Evolutionary conservation across 208 protist genomes (phyloP), one percentile per base, ranked within the genome.

Genomic region (Wallacemonas sp.): DNA sequence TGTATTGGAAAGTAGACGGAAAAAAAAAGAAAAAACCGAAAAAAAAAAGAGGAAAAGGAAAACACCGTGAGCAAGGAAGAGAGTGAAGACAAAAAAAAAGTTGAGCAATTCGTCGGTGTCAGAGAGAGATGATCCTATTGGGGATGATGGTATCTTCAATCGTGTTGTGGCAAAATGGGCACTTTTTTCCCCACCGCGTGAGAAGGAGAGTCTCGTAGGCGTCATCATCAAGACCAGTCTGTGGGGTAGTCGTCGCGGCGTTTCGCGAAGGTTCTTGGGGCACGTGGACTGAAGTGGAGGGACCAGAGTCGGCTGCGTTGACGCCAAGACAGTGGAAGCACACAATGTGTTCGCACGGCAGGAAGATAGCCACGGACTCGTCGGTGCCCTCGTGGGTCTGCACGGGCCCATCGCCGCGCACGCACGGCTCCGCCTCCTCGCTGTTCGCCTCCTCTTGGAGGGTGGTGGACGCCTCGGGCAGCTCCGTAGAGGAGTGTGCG

Each of bases 331-430:
- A 81, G 16, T 39, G 31, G 57, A 65, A 67, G 57, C 77, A 82
- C 46, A 69, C 67, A 26, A 65, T 55, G 65, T 82, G 77, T 45
- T 64, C 45, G 65, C 77, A 82, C 22, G 77, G 77, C 11, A 82
- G 57, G 28, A 82, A 52, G 49, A 82, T 65, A 20, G 73, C 68
- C 11, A 76, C 57, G 32, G 65, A 23, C 33, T 76, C 76, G 52
- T 20, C 28, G n/a, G 8, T 57, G 14, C 4, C 49, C 11, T 33
- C n/a, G 49, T 12, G 11, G 20, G 7, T 41, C 10, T 41, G 10
- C 10, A 16, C 36, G 36, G 7, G 36, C 14, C 10, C 14, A 14
- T 41, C 36, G 36, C 36, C 36, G 36, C 36, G 10, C 14, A 16
- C 36, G 36, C 14, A 14, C 36, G 7, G 36, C 36, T 7, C 10